Evolutionary conservation across 495 filamentous ascomycete genomes (phyloP).

Genomic region (Penicilliopsis zonata): DNA sequence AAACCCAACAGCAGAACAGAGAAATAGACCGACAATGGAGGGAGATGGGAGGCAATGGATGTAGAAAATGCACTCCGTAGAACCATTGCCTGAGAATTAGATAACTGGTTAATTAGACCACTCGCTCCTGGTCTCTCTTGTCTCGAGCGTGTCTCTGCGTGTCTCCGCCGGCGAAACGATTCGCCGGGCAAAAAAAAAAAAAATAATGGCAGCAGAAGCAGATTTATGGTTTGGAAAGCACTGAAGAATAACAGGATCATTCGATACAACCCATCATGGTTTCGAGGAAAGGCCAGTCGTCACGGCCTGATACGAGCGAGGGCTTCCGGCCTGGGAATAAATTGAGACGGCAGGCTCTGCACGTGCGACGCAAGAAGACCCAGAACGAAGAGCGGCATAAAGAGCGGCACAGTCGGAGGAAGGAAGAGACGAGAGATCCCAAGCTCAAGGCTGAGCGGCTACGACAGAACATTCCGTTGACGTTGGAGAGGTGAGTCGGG

Average conservation of each 20-base stretch:
- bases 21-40: not conserved
- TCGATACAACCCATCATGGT: conserved; percentile 9
- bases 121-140: not conserved
- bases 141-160: not conserved
- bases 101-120: too few relatives aligned
- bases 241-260: too few relatives aligned
- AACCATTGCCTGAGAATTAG: too few relatives aligned
- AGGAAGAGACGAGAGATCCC: conserved; percentile 79
- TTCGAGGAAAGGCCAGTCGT: conserved; percentile 14
- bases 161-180: conserved; percentile 9
- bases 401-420: conserved; percentile 62
- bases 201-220: conserved; percentile 7
- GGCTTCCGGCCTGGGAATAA: conserved; percentile 49
- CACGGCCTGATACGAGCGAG: conserved; percentile 14
- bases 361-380: conserved; percentile 66
- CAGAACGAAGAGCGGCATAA: conserved; percentile 61
- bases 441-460: conserved; percentile 56
- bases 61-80: too few relatives aligned
- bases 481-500: conserved; percentile 50
- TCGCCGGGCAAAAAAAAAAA: conserved; percentile 8
- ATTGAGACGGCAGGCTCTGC: conserved; percentile 56
- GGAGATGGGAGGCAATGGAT: not conserved
- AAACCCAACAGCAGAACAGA: not conserved
- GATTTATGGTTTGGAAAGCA: not conserved
- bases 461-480: conserved; percentile 66